Percentiles rank a stretch among this genome's conserved stretches.
These are phyloP conservation scores for Sistotremastrum suecicum DNA, from an alignment of 768 basidiomycete genomes.

Conservation along the genomic window DNA sequence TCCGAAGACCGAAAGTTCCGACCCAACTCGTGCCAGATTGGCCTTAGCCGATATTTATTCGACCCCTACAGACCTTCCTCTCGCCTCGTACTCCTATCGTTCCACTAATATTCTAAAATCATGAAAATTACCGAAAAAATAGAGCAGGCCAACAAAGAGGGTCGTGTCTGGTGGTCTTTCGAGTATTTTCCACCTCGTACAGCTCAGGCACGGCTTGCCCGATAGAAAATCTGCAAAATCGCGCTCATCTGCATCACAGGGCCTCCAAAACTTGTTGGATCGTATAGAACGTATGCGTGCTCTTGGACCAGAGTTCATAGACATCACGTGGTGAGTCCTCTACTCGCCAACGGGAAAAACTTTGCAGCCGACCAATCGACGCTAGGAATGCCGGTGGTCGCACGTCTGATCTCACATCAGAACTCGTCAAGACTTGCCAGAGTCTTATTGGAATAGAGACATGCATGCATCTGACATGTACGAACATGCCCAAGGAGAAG, in stretches of 20 bases:
- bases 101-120: conserved; percentile 5
- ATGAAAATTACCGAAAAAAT: conserved; percentile 98
- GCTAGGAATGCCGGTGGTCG: conserved; percentile 91
- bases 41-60: background rate
- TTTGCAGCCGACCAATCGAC: conserved; percentile 2
- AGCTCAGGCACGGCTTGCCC: conserved; percentile 50
- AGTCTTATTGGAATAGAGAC: conserved; percentile 88
- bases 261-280: conserved; percentile 90
- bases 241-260: conserved; percentile 26
- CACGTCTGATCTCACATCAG: conserved; percentile 86
- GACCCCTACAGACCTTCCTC: background rate
- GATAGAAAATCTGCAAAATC: background rate
- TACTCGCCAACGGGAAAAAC: background rate
- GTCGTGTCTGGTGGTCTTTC: conserved; percentile 94
- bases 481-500: conserved; percentile 95
- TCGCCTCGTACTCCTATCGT: background rate
- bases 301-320: conserved; percentile 93
- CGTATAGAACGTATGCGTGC: conserved; percentile 97
- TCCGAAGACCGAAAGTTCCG: background rate
- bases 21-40: background rate
- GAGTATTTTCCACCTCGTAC: conserved; percentile 97
- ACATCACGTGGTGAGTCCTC: conserved; percentile 74
- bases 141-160: conserved; percentile 67
- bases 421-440: conserved; percentile 92
- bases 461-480: conserved; percentile 98